Evolutionary conservation across 306 rosid species (phyloP), one percentile per base, ranked within the genome.

Genomic region (Ormosia emarginata): DNA sequence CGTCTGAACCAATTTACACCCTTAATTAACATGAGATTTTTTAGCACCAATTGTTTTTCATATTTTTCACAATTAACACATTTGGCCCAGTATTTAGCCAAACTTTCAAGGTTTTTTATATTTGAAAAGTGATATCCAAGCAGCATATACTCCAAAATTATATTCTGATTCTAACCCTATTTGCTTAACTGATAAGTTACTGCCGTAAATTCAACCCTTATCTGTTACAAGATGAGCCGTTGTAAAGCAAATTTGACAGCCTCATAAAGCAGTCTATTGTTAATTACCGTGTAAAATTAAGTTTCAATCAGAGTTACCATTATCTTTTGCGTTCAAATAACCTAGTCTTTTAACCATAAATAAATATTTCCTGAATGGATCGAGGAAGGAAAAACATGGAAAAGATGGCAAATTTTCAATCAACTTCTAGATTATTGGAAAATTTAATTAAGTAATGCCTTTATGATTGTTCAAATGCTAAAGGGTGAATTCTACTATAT

Each of bases 201-300:
- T 72, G 50, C 33, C 32, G 18, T 52, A 52, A 78, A 67, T 83
- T 87, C 91, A 80, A 86, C 79, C 74, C 87, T 79, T 84, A 87
- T 81, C 88, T 29, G 18, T 55, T 44, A 34, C 34, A 47, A 81
- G 81, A 86, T 32, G 63, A 81, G 11, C n/a, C n/a, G n/a, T 46
- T 72, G 67, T 84, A 65, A 76, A 77, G 5, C 34, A 75, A 76
- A 33, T 66, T 79, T 66, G 78, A 81, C 74, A 57, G 85, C 69
- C 8, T 44, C 43, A 8, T 46, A 70, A 82, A 70, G 29, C 46
- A 57, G 9, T 41, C 69, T 18, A 63, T 78, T 32, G 4, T 41
- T 29, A 41, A 55, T 53, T 67, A 56, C 5, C 43, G 37, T 67
- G 37, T 68, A 43, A 66, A 29, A 24, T 66, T 37, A 71, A 41